phyloP scores from a whole-genome alignment of 2,329 filamentous ascomycete genomes.

The Arachnomyces sp. region DNA sequence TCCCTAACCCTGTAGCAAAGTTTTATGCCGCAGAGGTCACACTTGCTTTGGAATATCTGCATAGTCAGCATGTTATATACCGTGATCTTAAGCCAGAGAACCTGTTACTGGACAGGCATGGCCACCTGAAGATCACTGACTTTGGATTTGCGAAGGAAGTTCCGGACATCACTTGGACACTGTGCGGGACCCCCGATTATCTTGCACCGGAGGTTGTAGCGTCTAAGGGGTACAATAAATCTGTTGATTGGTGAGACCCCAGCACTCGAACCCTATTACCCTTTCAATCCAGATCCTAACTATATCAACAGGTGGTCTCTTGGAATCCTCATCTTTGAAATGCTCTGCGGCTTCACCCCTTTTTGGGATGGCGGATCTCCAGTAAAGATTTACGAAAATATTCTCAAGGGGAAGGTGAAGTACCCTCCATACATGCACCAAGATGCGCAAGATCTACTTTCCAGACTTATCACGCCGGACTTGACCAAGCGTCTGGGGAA shows the following conservation, averaged over 20 bases:
- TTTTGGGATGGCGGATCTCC: slow-evolving; percentile 98
- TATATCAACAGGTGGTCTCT: slow-evolving; percentile 73
- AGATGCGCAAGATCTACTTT: slow-evolving; percentile 85
- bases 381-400: slow-evolving; percentile 99
- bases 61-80: slow-evolving; percentile 94
- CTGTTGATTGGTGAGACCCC: slow-evolving; percentile 80
- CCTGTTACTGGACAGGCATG: slow-evolving; percentile 80
- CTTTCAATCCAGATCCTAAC: slow-evolving; percentile 5
- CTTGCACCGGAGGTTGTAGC: slow-evolving; percentile 96
- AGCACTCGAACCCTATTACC: slow-evolving; percentile 1
- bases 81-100: slow-evolving; percentile 96
- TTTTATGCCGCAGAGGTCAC: slow-evolving; percentile 98
- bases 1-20: slow-evolving; percentile 96
- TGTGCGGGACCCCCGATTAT: slow-evolving; percentile 96
- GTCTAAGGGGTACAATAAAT: slow-evolving; percentile 99
- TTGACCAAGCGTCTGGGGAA: slow-evolving; percentile 93
- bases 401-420: slow-evolving; percentile 89
- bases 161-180: slow-evolving; percentile 97
- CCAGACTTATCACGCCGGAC: slow-evolving; percentile 87
- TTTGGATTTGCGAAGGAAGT: slow-evolving; percentile 98
- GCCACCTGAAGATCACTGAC: slow-evolving; percentile 93
- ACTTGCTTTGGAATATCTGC: slow-evolving; percentile 87
- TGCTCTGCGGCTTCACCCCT: slow-evolving; percentile 97
- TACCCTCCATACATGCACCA: slow-evolving; percentile 93
- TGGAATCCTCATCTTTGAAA: slow-evolving; percentile 97